Percentiles rank a stretch among this genome's conserved stretches.
phyloP scores from a whole-genome alignment of 805 yeast genomes.

The Komagataella pseudopastoris region DNA sequence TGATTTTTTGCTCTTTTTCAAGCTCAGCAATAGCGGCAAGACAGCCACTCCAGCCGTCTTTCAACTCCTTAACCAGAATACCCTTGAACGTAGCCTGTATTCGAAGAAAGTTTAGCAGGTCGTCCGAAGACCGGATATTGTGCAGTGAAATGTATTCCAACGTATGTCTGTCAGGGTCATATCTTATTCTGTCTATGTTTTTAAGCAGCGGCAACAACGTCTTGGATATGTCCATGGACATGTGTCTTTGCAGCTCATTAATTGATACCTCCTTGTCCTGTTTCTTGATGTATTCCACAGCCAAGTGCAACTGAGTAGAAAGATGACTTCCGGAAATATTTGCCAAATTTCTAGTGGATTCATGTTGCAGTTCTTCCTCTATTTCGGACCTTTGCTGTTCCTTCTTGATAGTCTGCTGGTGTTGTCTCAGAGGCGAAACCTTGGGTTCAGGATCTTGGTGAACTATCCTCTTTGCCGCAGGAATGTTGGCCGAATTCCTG shows the following conservation, averaged over 20 bases:
- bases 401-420: conserved; percentile 6
- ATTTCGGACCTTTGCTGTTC: conserved; percentile 2
- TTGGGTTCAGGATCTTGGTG: conserved; percentile 2
- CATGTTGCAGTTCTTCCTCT: background rate
- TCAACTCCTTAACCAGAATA: conserved; percentile 56
- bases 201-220: conserved; percentile 60
- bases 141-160: conserved; percentile 82
- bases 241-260: conserved; percentile 49
- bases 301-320: conserved; percentile 79
- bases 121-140: conserved; percentile 73
- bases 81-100: conserved; percentile 84
- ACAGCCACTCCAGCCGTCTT: conserved; percentile 94
- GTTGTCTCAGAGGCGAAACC: conserved; percentile 5
- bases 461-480: conserved; percentile 19
- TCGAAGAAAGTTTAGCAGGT: conserved; percentile 58
- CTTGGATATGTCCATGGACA: conserved; percentile 45
- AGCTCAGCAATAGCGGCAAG: conserved; percentile 62
- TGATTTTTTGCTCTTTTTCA: conserved; percentile 62
- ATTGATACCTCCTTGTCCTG: conserved; percentile 61
- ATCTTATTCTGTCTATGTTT: conserved; percentile 66
- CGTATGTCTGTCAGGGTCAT: conserved; percentile 45
- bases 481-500: conserved; percentile 38
- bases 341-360: conserved; percentile 2
- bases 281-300: conserved; percentile 76
- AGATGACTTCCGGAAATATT: conserved; percentile 34